These are phyloP conservation scores for Torrubiella hemipterigena DNA, from an alignment of 2,329 filamentous ascomycete species.

Conservation along the genomic window DNA sequence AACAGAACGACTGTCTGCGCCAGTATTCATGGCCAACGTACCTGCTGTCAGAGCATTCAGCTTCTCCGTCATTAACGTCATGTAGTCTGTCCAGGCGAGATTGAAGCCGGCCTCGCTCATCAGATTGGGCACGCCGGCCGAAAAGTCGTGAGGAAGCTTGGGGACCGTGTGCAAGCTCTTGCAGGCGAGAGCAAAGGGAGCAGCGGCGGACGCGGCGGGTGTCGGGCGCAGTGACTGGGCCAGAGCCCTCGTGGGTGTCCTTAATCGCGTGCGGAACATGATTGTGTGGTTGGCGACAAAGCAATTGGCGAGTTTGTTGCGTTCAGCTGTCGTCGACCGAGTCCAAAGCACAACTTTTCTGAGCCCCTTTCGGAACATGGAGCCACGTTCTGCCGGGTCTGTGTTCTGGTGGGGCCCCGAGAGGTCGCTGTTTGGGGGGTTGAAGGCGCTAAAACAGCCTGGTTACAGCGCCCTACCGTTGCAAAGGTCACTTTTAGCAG, in stretches of 20 bases:
- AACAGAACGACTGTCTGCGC: too few relatives aligned
- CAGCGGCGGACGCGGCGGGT: constrained; percentile 21
- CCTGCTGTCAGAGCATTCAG: constrained; percentile 65
- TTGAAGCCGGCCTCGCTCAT: constrained; percentile 58
- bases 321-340: too few relatives aligned
- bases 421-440: too few relatives aligned
- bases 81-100: constrained; percentile 75
- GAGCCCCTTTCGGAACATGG: neutral
- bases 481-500: too few relatives aligned
- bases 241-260: constrained; percentile 32
- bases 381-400: neutral
- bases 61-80: constrained; percentile 59
- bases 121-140: constrained; percentile 52
- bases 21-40: too few relatives aligned
- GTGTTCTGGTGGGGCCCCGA: too few relatives aligned
- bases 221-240: constrained; percentile 22
- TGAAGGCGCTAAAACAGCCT: too few relatives aligned
- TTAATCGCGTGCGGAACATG: constrained; percentile 44
- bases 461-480: too few relatives aligned
- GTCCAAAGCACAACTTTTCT: neutral
- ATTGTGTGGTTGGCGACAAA: constrained; percentile 6
- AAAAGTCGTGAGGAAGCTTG: constrained; percentile 32
- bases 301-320: neutral
- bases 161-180: constrained; percentile 37
- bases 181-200: constrained; percentile 16